These are phyloP conservation scores for Podosphaera aphanis DNA, from an alignment of 2,329 filamentous ascomycete genomes.

Conservation along the genomic window DNA sequence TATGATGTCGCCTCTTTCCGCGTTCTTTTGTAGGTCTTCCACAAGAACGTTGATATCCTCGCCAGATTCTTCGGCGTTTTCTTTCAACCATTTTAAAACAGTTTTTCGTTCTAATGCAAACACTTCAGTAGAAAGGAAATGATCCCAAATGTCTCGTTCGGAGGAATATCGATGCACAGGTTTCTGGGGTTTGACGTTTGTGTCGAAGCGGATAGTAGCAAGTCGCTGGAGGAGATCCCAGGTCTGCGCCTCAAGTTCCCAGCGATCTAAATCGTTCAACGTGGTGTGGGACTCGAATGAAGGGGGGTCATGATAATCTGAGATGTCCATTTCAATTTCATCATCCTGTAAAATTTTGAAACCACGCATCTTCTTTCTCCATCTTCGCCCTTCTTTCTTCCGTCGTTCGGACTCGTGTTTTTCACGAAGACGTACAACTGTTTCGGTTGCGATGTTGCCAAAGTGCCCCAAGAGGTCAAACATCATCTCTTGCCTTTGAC, in stretches of 20 bases:
- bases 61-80: slow-evolving; percentile 41
- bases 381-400: slow-evolving; percentile 10
- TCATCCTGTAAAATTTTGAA: slow-evolving; percentile 13
- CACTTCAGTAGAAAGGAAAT: slow-evolving; percentile 51
- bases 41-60: slow-evolving; percentile 56
- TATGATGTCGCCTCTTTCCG: slow-evolving; percentile 60
- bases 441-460: slow-evolving; percentile 28
- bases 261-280: slow-evolving; percentile 31
- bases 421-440: slow-evolving; percentile 21
- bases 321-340: slow-evolving; percentile 23
- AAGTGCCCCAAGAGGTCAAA: slow-evolving; percentile 45
- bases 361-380: slow-evolving; percentile 18
- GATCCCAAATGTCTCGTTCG: slow-evolving; percentile 41
- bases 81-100: slow-evolving; percentile 69
- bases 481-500: slow-evolving; percentile 40
- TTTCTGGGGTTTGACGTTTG: slow-evolving; percentile 6
- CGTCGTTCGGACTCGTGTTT: slow-evolving; percentile 15
- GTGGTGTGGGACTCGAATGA: slow-evolving; percentile 13
- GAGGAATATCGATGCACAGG: slow-evolving; percentile 29
- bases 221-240: slow-evolving; percentile 55
- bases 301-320: slow-evolving; percentile 24
- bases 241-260: slow-evolving; percentile 68
- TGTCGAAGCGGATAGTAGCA: slow-evolving; percentile 41
- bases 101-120: slow-evolving; percentile 55
- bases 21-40: slow-evolving; percentile 49